Conservation (phyloP, 148 eudicot genomes). For the Chenopodium album region DNA sequence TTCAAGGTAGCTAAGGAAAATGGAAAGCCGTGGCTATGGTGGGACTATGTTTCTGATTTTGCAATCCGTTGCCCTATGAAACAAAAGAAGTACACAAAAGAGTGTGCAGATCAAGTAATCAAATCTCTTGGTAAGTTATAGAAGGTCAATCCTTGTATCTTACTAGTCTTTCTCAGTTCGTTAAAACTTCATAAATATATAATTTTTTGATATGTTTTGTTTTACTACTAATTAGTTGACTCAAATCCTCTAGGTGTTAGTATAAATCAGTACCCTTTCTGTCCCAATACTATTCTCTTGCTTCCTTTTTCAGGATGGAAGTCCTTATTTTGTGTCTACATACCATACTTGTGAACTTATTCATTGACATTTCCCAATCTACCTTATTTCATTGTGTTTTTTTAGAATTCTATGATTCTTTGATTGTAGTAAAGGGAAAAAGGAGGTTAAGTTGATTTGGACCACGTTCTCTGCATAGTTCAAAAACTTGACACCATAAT, state of each 20-base stretch:
- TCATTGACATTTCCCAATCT: not conserved
- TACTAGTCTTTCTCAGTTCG: not conserved
- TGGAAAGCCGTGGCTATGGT: slow-evolving; percentile 95
- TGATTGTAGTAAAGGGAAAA: not conserved
- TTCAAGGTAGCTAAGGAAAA: slow-evolving; percentile 79
- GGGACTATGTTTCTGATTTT: slow-evolving; percentile 98
- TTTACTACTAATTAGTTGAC: not conserved
- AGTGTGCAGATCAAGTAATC: slow-evolving; percentile 79
- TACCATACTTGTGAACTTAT: not conserved
- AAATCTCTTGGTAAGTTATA: slow-evolving; percentile 71
- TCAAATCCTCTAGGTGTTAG: not conserved
- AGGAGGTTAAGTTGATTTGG: not conserved
- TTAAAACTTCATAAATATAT: not conserved
- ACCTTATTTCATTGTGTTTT: not conserved
- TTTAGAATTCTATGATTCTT: not conserved
- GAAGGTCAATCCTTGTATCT: not conserved
- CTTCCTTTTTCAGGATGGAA: not conserved
- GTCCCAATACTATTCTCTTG: not conserved
- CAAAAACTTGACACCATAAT: not conserved
- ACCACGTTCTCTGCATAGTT: not conserved
- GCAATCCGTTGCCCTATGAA: slow-evolving; percentile 92
- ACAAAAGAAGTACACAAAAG: slow-evolving; percentile 66
- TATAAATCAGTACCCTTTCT: not conserved
- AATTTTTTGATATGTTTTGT: not conserved
- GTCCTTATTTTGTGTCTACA: not conserved